Base-by-base conservation (phyloP, 495 filamentous ascomycete species). In the Penicillium bialowiezense region DNA sequence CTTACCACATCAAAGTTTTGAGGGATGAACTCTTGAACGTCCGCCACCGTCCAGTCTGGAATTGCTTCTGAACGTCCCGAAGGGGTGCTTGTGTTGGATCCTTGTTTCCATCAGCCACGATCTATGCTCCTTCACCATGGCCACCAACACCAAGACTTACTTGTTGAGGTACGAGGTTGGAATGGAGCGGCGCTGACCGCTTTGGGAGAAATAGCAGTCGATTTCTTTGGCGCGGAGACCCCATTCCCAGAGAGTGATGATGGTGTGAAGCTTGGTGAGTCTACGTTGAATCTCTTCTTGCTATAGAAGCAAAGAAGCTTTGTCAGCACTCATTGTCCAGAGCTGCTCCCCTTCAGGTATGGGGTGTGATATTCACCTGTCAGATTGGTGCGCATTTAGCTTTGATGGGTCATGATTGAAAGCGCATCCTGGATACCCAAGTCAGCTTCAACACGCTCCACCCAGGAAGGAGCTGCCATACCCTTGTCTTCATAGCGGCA, bases 221-320 rank as follows among this genome's bases (percentile, higher is more conserved):
- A 72, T 60, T 89, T 90, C 54, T 84, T 86, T 14, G 69, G 58
- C 13, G 58, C 59, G 14, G 67, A 57, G 7, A 77, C 52, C 9
- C 77, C 69, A 65, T 78, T 68, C 31, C 72, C 70, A 29, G 75
- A 73, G 13, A 84, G 61, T 40, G 78, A 60, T 13, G 83, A 78
- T 17, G 93, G 95, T 1, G 90, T 96, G 56, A 98, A 98, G 34
- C 92, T 87, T 12, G 95, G 93, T 10, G 93, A 97, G 54, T 97
- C 93, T 57, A 95, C 92, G 65, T 96, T 97, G 58, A 98, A 82
- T 12, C 84, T 74, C 73, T 92, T 90, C 72, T 87, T 93, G 48
- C 77, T 68, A 52, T 74, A 75, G 55, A 42, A 50, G 29, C 10
- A 35, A 13, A 24, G 8, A 48, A n/a, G 21, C 24, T 26, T 26